phyloP scores from a whole-genome alignment of 495 filamentous ascomycete species.

The Penicillium malachiteum region DNA sequence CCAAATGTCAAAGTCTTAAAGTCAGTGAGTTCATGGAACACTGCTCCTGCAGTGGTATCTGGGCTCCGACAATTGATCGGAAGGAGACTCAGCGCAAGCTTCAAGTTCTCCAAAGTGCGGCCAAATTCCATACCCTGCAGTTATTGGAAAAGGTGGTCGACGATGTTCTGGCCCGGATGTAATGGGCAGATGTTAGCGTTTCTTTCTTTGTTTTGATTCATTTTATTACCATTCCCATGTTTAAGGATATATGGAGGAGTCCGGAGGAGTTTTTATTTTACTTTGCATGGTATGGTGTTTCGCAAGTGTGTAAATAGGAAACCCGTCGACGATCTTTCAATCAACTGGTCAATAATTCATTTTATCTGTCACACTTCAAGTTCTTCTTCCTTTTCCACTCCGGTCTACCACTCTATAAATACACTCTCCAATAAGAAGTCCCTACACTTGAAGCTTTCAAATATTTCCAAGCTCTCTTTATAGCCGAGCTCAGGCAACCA shows the following conservation, averaged over 20 bases:
- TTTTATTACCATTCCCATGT: conserved; percentile 6
- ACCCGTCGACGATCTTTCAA: conserved; percentile 8
- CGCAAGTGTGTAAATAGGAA: conserved; percentile 6
- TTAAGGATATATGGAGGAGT: not conserved
- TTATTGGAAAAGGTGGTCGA: conserved; percentile 76
- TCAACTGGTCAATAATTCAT: not conserved
- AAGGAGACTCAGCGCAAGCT: conserved; percentile 67
- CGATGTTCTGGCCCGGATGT: conserved; percentile 50
- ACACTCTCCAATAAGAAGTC: not conserved
- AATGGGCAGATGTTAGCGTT: conserved; percentile 8
- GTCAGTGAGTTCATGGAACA: conserved; percentile 96
- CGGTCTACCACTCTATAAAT: not conserved
- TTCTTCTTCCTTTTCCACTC: not conserved
- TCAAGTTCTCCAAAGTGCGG: conserved; percentile 69
- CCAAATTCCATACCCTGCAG: conserved; percentile 72
- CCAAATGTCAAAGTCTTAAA: conserved; percentile 52
- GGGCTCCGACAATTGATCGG: conserved; percentile 69
- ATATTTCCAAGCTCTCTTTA: not conserved
- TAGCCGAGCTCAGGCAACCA: not conserved
- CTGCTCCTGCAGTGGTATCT: conserved; percentile 85
- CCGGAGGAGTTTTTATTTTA: not conserved
- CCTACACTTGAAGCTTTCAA: not conserved
- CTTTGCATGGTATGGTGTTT: conserved; percentile 13
- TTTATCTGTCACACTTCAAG: not conserved
- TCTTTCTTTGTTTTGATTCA: conserved; percentile 12